Conservation (phyloP, 352 stramenopile species). For the Pythium phragmiticola region DNA sequence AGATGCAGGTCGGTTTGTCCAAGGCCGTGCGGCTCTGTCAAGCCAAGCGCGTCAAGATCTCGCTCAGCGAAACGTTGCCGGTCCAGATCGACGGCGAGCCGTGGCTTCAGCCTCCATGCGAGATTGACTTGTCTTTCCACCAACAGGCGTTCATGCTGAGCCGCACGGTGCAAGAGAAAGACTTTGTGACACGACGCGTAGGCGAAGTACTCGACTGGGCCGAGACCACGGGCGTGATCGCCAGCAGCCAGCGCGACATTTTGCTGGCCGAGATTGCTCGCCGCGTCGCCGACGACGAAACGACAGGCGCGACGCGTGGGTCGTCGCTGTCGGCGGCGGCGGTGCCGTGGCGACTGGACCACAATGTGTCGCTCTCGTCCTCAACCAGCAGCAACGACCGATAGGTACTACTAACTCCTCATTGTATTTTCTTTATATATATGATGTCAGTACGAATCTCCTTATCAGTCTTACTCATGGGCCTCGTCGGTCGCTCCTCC, state of each 20-base stretch:
- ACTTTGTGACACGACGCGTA: conserved; percentile 77
- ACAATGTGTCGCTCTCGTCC: conserved; percentile 14
- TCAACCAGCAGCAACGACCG: conserved; percentile 15
- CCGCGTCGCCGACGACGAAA: conserved; percentile 47
- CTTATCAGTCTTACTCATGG: not conserved
- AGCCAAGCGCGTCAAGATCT: conserved; percentile 57
- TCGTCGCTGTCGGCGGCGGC: conserved; percentile 11
- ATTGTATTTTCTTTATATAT: not conserved
- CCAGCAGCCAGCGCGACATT: conserved; percentile 65
- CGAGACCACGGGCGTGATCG: conserved; percentile 71
- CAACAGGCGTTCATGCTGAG: conserved; percentile 87
- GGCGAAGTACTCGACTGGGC: conserved; percentile 85
- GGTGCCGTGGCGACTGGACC: conserved; percentile 2
- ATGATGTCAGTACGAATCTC: not conserved
- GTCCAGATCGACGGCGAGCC: conserved; percentile 96
- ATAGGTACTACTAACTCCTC: conserved; percentile 9
- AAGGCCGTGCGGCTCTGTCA: conserved; percentile 80
- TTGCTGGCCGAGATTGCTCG: conserved; percentile 70
- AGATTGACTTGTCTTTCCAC: conserved; percentile 80
- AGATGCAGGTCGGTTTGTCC: conserved; percentile 90
- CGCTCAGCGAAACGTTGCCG: conserved; percentile 59
- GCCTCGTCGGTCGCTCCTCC: not conserved
- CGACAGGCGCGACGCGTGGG: not conserved
- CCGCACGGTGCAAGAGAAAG: conserved; percentile 67
- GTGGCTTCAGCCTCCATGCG: conserved; percentile 87